Base-by-base conservation (phyloP, 176 grass and related monocot genomes). In the Musa troglodytarum region DNA sequence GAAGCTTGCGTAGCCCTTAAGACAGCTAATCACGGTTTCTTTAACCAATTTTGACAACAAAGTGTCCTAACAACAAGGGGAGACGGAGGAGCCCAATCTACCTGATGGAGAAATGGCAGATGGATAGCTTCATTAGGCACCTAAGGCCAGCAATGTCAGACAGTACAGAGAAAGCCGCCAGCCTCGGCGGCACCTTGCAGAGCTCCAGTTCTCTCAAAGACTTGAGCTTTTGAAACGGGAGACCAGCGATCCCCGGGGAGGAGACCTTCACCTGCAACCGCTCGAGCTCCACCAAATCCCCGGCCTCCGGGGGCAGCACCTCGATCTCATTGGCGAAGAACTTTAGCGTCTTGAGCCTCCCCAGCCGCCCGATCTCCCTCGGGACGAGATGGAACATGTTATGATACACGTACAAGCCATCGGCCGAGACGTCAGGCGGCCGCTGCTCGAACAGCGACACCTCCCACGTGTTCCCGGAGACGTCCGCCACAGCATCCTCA, bases 261-360 rank as follows among this genome's bases (percentile, higher is more conserved):
- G 95, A 86, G 68, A 99, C 86, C 88, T 90, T 99, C 71, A 94
- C 74, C 80, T 99, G 88, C 62, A 99, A 78, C 66, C 84, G 82
- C 78, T 94, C 80, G 8, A 99, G 88, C 55, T 83, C 82, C 77
- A 89, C 84, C 66, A 94, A 80, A 57, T 87, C 88, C 9, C 72
- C 84, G 16, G 65, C 82, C 73, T 99, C 95, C 63, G 86, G 76
- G 2, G 90, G 88, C 57, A 99, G 85, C 78, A 99, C 90, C 78
- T 99, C 86, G 52, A 99, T 80, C 61, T 94, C 95, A 81, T 99
- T 99, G 55, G 86, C 82, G 77, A 99, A 99, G 80, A 99, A 94
- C 77, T 91, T 99, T 63, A 99, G 85, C 25, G 88, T 80, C 81
- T 89, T 93, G 17, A 99, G 86, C 50, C 76, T 77, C 50, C 54